Base-by-base conservation (phyloP, 352 stramenopile genomes). In the Phytophthora sp. region DNA sequence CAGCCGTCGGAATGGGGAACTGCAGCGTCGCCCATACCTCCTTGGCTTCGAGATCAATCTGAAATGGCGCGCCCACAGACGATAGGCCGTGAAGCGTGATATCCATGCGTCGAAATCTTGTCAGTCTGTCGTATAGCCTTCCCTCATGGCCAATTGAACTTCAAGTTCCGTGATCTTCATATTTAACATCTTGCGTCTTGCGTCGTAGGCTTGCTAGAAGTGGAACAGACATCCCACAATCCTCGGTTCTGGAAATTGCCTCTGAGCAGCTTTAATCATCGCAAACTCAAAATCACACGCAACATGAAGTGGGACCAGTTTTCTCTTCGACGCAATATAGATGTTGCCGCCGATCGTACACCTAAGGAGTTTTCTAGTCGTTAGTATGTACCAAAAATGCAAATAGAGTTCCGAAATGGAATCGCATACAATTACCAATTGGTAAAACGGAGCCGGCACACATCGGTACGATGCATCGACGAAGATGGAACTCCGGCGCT, bases 201-300 rank as follows among this genome's bases (percentile, higher is more conserved):
- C 46, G 45, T 4, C 46, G 46, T 1, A 65, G 5, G 57, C 36
- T 23, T 66, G 46, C 20, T 66, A 59, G 47, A 58, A 58, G 38
- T 66, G 36, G 26, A 66, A 59, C 7, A 53, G 18, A 11, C 46
- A 65, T 4, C 45, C 35, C 35, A 50, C 15, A 33, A 57, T 55
- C 39, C 42, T 54, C 16, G 42, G 23, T 26, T 57, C 45, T 46
- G 46, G 57, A 65, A 58, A 65, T 15, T 65, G 45, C 9, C 45
- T 21, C 18, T 65, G 9, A 2, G 52, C 46, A 5, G 57, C 6
- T 29, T 65, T 57, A 13, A 57, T 46, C 35, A 42, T 41, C 13
- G 46, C 57, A 27, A 44, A 58, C 57, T 52, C 46, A 26, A 65
- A 57, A 23, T 35, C 57, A 27, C 45, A 65, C 0, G 52, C 45